Evolutionary conservation across 108 stramenopile species (phyloP).

Genomic region (Asterionellopsis glacialis): DNA sequence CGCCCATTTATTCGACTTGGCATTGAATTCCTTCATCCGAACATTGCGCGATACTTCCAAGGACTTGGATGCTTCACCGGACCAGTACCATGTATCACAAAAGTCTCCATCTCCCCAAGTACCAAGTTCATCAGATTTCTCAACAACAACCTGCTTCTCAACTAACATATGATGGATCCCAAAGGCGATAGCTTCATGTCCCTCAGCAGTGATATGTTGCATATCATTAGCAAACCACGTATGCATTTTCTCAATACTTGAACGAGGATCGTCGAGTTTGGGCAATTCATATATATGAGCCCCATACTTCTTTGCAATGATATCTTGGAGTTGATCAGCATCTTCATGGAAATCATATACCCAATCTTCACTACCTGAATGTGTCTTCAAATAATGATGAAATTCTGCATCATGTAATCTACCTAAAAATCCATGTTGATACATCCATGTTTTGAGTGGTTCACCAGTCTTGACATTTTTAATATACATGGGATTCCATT

Average conservation of each 20-base stretch:
- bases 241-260: not conserved
- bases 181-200: not conserved
- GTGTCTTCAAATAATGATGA: not conserved
- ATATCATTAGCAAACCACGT: not conserved
- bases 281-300: not conserved
- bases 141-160: not conserved
- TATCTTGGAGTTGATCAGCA: not conserved
- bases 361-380: not conserved
- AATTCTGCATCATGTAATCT: not conserved
- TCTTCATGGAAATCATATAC: not conserved
- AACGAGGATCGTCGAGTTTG: not conserved
- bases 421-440: not conserved
- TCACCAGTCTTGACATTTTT: not conserved
- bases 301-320: not conserved
- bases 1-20: not conserved
- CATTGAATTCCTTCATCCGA: not conserved
- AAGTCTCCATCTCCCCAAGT: slow-evolving; percentile 41
- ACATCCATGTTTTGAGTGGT: not conserved
- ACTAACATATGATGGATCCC: not conserved
- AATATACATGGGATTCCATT: slow-evolving; percentile 8
- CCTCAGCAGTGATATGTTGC: not conserved
- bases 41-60: not conserved
- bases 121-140: slow-evolving; percentile 6
- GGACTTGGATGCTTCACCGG: not conserved
- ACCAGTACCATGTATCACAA: slow-evolving; percentile 4